Evolutionary conservation across 2,329 filamentous ascomycete genomes (phyloP).

Genomic region (Aspergillus fumigatiaffinis): DNA sequence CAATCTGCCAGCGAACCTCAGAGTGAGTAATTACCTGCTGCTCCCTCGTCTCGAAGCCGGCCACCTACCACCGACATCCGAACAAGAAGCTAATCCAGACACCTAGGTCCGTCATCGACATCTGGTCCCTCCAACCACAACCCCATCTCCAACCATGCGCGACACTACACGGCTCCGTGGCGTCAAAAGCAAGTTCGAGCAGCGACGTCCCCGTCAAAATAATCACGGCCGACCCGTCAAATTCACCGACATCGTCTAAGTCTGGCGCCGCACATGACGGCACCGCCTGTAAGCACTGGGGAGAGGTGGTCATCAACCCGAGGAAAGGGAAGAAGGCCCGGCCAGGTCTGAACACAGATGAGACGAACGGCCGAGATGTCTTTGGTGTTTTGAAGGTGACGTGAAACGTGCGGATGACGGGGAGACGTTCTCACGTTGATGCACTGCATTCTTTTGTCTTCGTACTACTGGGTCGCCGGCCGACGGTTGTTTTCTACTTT

Average conservation of each 20-base stretch:
- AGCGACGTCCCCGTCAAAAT: constrained; percentile 17
- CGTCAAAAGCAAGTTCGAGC: constrained; percentile 19
- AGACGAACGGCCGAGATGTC: constrained; percentile 28
- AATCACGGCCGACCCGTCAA: constrained; percentile 14
- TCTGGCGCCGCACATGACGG: constrained; percentile 13
- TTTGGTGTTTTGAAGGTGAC: constrained; percentile 40
- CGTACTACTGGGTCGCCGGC: constrained; percentile 25
- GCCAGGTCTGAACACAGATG: constrained; percentile 21
- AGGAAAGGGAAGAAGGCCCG: constrained; percentile 30
- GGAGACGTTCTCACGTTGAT: constrained; percentile 12
- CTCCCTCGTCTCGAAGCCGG: background rate
- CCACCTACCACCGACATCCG: background rate
- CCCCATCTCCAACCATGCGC: constrained; percentile 37
- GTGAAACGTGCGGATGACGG: constrained; percentile 3
- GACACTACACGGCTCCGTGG: constrained; percentile 28
- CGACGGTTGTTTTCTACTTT: constrained; percentile 19
- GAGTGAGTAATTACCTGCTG: constrained; percentile 32
- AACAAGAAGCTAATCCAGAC: background rate
- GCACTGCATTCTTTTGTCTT: constrained; percentile 7
- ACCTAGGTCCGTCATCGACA: constrained; percentile 42
- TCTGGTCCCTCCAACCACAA: constrained; percentile 44
- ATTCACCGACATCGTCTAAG: constrained; percentile 8
- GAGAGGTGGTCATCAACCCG: constrained; percentile 41
- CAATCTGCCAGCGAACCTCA: constrained; percentile 46
- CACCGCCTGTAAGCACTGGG: constrained; percentile 40